A percentile compares a stretch with the other conserved stretches of the same genome.
phyloP scores from a whole-genome alignment of 2,329 filamentous ascomycete species.

The Juglanconis sp. region DNA sequence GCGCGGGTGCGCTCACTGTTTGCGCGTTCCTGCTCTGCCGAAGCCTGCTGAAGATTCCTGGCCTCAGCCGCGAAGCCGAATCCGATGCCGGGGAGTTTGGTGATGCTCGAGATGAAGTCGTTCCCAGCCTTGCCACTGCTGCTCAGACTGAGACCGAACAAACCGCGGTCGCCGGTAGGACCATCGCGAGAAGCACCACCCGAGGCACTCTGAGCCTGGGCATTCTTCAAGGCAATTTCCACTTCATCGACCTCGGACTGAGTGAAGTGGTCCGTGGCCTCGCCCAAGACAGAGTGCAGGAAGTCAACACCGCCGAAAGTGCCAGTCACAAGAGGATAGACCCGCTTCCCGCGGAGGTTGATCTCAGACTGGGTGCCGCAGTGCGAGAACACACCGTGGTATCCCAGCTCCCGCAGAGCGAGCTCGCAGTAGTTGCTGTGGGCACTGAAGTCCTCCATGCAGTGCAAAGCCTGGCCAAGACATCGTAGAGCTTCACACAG shows the following conservation, averaged over 20 bases:
- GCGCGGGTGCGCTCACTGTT: slow-evolving; percentile 42
- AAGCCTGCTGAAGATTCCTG: slow-evolving; percentile 55
- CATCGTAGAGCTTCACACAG: slow-evolving; percentile 78
- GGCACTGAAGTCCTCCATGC: slow-evolving; percentile 74
- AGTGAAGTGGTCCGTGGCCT: slow-evolving; percentile 79
- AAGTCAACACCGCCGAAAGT: slow-evolving; percentile 82
- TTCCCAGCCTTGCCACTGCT: slow-evolving; percentile 28
- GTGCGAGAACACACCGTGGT: slow-evolving; percentile 68
- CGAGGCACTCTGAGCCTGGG: slow-evolving; percentile 39
- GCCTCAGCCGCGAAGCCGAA: slow-evolving; percentile 66
- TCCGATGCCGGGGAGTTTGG: slow-evolving; percentile 70
- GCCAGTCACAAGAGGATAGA: slow-evolving; percentile 71
- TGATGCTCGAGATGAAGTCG: slow-evolving; percentile 71
- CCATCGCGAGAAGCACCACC: slow-evolving; percentile 23
- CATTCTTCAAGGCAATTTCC: slow-evolving; percentile 69
- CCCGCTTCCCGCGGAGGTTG: slow-evolving; percentile 60
- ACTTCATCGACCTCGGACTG: slow-evolving; percentile 83
- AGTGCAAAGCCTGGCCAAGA: slow-evolving; percentile 73
- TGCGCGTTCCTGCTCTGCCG: slow-evolving; percentile 61
- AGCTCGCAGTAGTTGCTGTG: slow-evolving; percentile 84
- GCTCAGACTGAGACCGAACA: slow-evolving; percentile 31
- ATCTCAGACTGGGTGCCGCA: slow-evolving; percentile 67
- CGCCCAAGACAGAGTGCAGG: slow-evolving; percentile 72
- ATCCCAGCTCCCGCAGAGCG: slow-evolving; percentile 69
- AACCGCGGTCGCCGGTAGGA: slow-evolving; percentile 25